Base-by-base conservation (phyloP, 2,329 filamentous ascomycete species). In the Fusarium sp. region DNA sequence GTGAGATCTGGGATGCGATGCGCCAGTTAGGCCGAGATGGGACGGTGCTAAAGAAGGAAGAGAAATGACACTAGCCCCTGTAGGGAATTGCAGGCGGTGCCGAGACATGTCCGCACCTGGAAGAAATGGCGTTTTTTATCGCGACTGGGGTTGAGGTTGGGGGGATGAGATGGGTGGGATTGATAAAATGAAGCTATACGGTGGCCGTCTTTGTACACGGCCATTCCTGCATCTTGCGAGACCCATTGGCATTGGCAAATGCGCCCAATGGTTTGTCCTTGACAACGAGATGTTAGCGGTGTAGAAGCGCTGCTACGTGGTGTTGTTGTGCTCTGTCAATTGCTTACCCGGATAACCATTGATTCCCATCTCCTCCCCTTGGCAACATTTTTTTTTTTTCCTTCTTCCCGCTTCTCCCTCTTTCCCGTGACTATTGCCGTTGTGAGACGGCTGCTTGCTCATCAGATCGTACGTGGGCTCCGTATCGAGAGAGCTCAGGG, bases 1-100 rank as follows among this genome's bases (percentile, higher is more conserved):
- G 68, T 65, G 54, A 66, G 74, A 78, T 78, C 76, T 78, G 33
- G 69, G 68, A 75, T 70, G 66, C 59, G 57, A 75, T 70, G 66
- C 59, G 57, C 66, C 57, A 66, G 66, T 71, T 75, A 47, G 70
- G 65, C 74, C 73, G 70, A 74, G 73, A 72, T 67, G 67, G 52
- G 33, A 59, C 12, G 59, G 38, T 70, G 47, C 57, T 73, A 33
- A 40, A 52, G n/a, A 47, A 20, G n/a, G 27, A 45, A 20, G 52
- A 45, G 63, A 59, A 66, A 50, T 50, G 60, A 33, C 65, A 69
- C 69, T 75, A 67, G 72, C 40, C 47, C 63, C 43, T 63, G 40
- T 71, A 50, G 62, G 69, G 69, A 62, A 63, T 54, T 56, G 20
- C 50, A 72, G 47, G 47, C 43, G 22, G 47, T 74, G 72, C 72